Evolutionary conservation across 2,329 filamentous ascomycete genomes (phyloP).

Genomic region (Xylariaceae sp.): DNA sequence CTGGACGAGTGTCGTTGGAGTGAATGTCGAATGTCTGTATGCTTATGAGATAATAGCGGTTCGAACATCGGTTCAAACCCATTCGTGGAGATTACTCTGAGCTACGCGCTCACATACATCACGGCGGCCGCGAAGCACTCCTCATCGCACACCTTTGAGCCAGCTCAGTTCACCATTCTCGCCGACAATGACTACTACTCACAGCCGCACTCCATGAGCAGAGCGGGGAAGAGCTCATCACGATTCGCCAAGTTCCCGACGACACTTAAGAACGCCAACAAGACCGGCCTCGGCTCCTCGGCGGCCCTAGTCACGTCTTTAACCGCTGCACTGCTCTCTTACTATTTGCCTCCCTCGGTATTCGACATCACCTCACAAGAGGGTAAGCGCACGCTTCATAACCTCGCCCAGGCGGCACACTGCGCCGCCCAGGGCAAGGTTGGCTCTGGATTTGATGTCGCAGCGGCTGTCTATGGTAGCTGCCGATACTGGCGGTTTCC

Average conservation of each 20-base stretch:
- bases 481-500: conserved; percentile 93
- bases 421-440: conserved; percentile 97
- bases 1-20: no score
- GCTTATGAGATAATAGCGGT: conserved; percentile 36
- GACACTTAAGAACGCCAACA: conserved; percentile 75
- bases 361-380: conserved; percentile 57
- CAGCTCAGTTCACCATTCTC: conserved; percentile 78
- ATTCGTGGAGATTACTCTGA: conserved; percentile 89
- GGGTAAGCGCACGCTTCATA: conserved; percentile 70
- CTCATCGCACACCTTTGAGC: conserved; percentile 53
- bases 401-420: conserved; percentile 89
- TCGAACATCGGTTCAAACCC: conserved; percentile 58
- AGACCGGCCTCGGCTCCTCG: conserved; percentile 93
- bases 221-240: conserved; percentile 28
- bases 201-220: conserved; percentile 45
- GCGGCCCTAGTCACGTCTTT: conserved; percentile 90
- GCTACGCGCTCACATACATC: conserved; percentile 84
- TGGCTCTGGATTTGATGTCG: conserved; percentile 93
- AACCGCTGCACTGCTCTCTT: conserved; percentile 70
- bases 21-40: no score
- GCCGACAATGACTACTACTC: conserved; percentile 98
- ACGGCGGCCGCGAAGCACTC: conserved; percentile 39
- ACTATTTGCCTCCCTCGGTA: conserved; percentile 61
- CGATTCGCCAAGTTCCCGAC: conserved; percentile 79
- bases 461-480: conserved; percentile 86